These are phyloP conservation scores for Phytophthora tentaculata DNA, from an alignment of 352 stramenopile species.

Conservation along the genomic window DNA sequence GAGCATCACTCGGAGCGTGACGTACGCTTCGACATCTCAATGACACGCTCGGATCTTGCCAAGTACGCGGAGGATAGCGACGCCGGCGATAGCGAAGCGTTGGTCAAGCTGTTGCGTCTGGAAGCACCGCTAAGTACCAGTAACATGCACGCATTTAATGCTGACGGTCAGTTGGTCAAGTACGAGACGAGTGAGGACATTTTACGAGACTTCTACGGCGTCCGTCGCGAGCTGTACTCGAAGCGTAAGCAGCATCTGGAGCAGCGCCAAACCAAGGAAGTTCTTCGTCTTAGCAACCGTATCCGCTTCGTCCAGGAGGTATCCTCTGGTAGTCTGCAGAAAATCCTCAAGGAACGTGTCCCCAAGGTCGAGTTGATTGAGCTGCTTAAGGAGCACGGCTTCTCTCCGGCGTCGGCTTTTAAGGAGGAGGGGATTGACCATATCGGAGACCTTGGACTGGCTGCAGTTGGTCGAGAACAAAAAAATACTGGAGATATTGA, in stretches of 20 bases:
- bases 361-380: slow-evolving; percentile 65
- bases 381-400: slow-evolving; percentile 56
- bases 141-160: slow-evolving; percentile 99
- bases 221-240: slow-evolving; percentile 91
- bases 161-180: slow-evolving; percentile 90
- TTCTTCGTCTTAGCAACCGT: slow-evolving; percentile 95
- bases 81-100: slow-evolving; percentile 41
- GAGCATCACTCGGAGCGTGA: slow-evolving; percentile 97
- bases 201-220: slow-evolving; percentile 93
- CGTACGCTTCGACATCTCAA: slow-evolving; percentile 81
- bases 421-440: slow-evolving; percentile 43
- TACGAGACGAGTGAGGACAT: slow-evolving; percentile 92
- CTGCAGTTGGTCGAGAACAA: slow-evolving; percentile 27
- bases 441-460: slow-evolving; percentile 30
- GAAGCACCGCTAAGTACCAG: slow-evolving; percentile 93
- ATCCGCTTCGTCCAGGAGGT: slow-evolving; percentile 98
- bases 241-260: slow-evolving; percentile 85
- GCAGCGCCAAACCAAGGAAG: slow-evolving; percentile 83
- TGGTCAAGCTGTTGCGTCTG: slow-evolving; percentile 95
- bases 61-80: slow-evolving; percentile 52
- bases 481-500: slow-evolving; percentile 35
- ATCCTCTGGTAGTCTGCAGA: slow-evolving; percentile 91
- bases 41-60: slow-evolving; percentile 83
- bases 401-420: slow-evolving; percentile 60
- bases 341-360: slow-evolving; percentile 83